Evolutionary conservation across 148 eudicot species (phyloP), one percentile per base, ranked within the genome.

Genomic region (Silene uniflora): DNA sequence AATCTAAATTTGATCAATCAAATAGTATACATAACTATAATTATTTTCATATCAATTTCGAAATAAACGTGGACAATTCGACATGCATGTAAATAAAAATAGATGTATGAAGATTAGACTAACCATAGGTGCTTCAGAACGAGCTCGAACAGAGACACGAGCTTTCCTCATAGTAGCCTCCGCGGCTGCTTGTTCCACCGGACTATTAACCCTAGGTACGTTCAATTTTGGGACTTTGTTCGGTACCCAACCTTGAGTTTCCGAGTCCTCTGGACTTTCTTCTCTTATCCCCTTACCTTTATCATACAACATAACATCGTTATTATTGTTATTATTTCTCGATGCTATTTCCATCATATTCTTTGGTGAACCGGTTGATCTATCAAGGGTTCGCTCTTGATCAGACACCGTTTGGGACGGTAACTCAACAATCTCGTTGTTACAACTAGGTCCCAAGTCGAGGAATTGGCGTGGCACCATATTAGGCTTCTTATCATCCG

Each of bases 161-260:
- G 91, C 94, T 73, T 92, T 92, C 63, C 94, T 87, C 94, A 92
- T 92, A 1, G 98, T 91, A 64, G 98, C 92, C 29, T 91, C 97
- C 0, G 90, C 74, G 3, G 86, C 69, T 0, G 88, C 77, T 32
- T 89, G 89, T 60, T 88, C 87, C 2, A 74, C 68, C 0, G 73
- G 62, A 49, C 69, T 76, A 59, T n/a, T 72, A 69, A 73, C 39
- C 67, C 69, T 76, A 52, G 73, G 69, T 0, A 73, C 32, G 66
- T 55, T 78, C 78, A 86, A 73, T 72, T 89, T 91, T 0, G 86
- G 81, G 3, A 73, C 85, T 86, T 93, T 93, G 54, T 85, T 89
- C 0, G 91, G 81, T 22, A 23, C 88, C 90, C 89, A 86, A 12
- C 83, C 76, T 77, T 80, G 83, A 19, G 64, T 19, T 12, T 90